Percentiles rank a stretch among this genome's conserved stretches.
Evolutionary conservation across 331 rosid genomes (phyloP).

Genomic region (Spiraea crenata): DNA sequence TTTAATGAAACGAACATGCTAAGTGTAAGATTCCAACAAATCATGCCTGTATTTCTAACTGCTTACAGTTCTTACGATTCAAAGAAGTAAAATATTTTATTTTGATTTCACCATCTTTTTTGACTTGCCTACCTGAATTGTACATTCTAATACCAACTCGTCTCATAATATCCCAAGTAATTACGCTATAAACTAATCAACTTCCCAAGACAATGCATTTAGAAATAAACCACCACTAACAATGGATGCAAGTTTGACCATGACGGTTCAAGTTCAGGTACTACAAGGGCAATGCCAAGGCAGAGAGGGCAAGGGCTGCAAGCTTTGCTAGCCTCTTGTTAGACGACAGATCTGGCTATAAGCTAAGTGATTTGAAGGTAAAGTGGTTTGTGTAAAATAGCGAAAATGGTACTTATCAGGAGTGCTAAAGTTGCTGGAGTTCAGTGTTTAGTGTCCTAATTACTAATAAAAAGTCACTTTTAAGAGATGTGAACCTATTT

Average conservation of each 20-base stretch:
- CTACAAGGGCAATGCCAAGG: neutral
- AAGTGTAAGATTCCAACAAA: neutral
- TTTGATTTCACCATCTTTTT: no score
- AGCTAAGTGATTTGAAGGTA: neutral
- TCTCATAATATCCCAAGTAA: no score
- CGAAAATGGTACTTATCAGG: neutral
- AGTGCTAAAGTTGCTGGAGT: no score
- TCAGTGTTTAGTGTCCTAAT: neutral
- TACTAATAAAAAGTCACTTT: neutral
- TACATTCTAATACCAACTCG: no score
- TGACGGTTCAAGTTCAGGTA: neutral
- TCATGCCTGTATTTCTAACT: neutral
- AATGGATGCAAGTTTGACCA: neutral
- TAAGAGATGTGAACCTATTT: no score
- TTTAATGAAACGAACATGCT: neutral
- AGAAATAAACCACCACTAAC: neutral
- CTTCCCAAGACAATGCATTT: neutral
- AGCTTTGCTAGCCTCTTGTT: neutral
- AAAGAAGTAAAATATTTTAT: neutral
- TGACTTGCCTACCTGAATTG: no score
- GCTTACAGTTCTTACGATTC: neutral
- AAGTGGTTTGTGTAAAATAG: neutral
- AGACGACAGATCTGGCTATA: neutral
- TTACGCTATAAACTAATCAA: neutral
- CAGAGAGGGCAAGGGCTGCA: no score